Evolutionary conservation across 2,329 filamentous ascomycete genomes (phyloP).

Genomic region (Sphaceloma murrayae): DNA sequence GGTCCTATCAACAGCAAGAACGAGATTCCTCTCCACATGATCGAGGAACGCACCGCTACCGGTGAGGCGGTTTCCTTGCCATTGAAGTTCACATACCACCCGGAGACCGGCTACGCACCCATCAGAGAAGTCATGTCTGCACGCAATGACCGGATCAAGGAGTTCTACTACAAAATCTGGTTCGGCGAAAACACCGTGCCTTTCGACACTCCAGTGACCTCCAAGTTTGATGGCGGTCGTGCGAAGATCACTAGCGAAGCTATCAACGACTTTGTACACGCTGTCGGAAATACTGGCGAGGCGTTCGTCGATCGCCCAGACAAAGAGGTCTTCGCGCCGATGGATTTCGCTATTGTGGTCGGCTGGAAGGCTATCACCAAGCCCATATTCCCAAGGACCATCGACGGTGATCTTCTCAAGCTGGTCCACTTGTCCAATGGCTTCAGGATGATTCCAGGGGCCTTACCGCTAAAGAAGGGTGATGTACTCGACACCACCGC

Average conservation of each 20-base stretch:
- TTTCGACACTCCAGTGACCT: slow-evolving; percentile 74
- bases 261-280: slow-evolving; percentile 98
- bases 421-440: slow-evolving; percentile 94
- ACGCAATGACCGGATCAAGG: slow-evolving; percentile 96
- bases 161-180: slow-evolving; percentile 98
- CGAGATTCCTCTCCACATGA: slow-evolving; percentile 79
- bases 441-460: slow-evolving; percentile 96
- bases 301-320: slow-evolving; percentile 93
- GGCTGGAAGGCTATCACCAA: slow-evolving; percentile 86
- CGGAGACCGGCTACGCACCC: slow-evolving; percentile 92
- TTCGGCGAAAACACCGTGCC: slow-evolving; percentile 80
- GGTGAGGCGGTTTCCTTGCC: slow-evolving; percentile 73
- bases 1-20: slow-evolving; percentile 58
- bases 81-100: slow-evolving; percentile 85
- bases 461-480: slow-evolving; percentile 88
- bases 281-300: slow-evolving; percentile 94
- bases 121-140: slow-evolving; percentile 93
- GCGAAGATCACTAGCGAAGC: slow-evolving; percentile 80
- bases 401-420: slow-evolving; percentile 92
- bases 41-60: slow-evolving; percentile 83
- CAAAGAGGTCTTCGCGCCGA: slow-evolving; percentile 88
- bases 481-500: slow-evolving; percentile 88
- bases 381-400: slow-evolving; percentile 93
- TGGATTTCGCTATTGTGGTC: slow-evolving; percentile 60
- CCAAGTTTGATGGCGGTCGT: slow-evolving; percentile 81